phyloP scores from a whole-genome alignment of 2,329 filamentous ascomycete genomes.

The Monosporascus sp. region DNA sequence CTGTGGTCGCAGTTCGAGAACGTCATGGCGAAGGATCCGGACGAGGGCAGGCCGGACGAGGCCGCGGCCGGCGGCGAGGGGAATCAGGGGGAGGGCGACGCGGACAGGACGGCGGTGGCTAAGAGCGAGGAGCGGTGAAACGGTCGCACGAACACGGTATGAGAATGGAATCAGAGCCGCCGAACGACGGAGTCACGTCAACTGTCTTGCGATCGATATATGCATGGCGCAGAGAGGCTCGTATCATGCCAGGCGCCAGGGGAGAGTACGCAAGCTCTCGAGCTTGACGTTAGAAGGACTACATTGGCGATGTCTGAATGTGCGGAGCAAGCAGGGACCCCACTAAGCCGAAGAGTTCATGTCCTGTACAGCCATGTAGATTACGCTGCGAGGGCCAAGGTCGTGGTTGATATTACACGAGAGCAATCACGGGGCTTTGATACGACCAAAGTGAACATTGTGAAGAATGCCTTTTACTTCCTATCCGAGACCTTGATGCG shows the following conservation, averaged over 20 bases:
- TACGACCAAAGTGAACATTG: background rate
- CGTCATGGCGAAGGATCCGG: slow-evolving; percentile 75
- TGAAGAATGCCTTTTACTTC: background rate
- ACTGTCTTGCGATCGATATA: no score
- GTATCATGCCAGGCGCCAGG: no score
- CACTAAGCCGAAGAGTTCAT: no score
- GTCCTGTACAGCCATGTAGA: background rate
- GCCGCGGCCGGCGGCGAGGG: slow-evolving; percentile 15
- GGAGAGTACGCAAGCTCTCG: no score
- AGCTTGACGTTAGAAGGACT: no score
- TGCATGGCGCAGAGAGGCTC: no score
- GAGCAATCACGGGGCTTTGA: no score
- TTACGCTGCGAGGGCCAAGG: background rate
- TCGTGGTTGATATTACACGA: no score
- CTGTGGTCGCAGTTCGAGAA: slow-evolving; percentile 97
- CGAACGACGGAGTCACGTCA: background rate
- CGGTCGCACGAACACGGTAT: background rate
- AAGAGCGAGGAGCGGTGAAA: slow-evolving; percentile 1
- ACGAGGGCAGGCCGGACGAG: slow-evolving; percentile 19
- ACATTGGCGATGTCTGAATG: no score
- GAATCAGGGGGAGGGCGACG: slow-evolving; percentile 19
- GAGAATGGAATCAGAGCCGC: background rate
- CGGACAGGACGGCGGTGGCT: background rate
- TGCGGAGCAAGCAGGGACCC: no score
- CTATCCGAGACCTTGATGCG: background rate